Base-by-base conservation (phyloP, 75 land plant species). In the Picea sitchensis region DNA sequence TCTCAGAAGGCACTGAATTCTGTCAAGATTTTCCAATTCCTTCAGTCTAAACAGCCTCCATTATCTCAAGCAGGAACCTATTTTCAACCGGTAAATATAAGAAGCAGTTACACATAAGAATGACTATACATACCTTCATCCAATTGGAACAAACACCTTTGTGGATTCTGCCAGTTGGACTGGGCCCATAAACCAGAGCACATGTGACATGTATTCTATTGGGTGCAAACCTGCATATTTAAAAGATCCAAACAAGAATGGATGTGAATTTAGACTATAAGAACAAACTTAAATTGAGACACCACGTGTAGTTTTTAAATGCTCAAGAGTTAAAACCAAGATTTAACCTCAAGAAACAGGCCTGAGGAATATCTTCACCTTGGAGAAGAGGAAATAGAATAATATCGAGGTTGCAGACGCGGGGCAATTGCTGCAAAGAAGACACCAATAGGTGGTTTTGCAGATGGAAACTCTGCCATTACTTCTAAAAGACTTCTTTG, bases 391-490 rank as follows among this genome's bases (percentile, higher is more conserved):
- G 99, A 97, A 59, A 97, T 97, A 5, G 99, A 97, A 84, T 97
- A 97, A 69, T 87, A 97, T 86, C 99, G 87, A 3, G 99, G 96
- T 75, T 95, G 99, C 64, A 97, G 80, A 9, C 95, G 95, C 75
- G 98, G 94, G 30, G 95, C 90, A 75, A 97, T 83, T 51, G 96
- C 91, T n/a, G 98, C 99, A 87, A 98, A 98, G 90, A 98, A 98
- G 47, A 95, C 99, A n/a, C 99, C 99, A 67, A 98, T 88, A 5
- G 98, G 96, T 21, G 95, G 88, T 78, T 88, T 95, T 44, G 91
- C 96, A 14, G 99, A 95, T 2, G 96, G 98, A 74, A 95, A 98
- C 38, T 89, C 99, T 44, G 90, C 84, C 92, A 98, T 83, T 6
- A 98, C 94, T 87, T 98, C 99, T 26, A 98, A 86, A 26, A 98